Base-by-base conservation (phyloP, 2,329 filamentous ascomycete genomes). In the Metarhizium guizhouense region DNA sequence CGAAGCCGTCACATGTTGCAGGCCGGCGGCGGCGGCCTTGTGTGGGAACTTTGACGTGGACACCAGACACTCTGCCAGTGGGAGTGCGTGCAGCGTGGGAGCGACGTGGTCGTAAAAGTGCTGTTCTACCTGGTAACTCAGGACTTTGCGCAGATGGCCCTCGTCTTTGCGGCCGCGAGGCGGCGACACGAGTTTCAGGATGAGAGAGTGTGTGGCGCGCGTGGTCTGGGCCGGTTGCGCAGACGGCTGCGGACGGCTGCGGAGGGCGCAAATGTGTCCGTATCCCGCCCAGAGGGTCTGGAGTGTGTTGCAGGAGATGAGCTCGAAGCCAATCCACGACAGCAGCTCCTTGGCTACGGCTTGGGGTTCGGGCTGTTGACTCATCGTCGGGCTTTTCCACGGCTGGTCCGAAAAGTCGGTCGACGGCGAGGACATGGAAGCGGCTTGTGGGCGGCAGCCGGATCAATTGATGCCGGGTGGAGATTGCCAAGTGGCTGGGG, bases 51-150 rank as follows among this genome's bases (percentile, higher is more conserved):
- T 60, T 30, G 66, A 63, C 3, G 72, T 79, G 29, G 72, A 81
- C 0, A 71, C 73, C 2, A 83, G 56, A 40, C 77, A 82, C 20
- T 71, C 67, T 0, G 82, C 79, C 1, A 84, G 76, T 0, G 75
- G 72, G 1, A 80, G 64, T 0, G 70, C 64, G 0, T 69, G 63
- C 2, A 87, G 65, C 0, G 63, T 64, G 0, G 81, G 78, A 0
- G 80, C 81, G 11, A 87, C 66, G 2, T 77, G 65, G 2, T 70
- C 71, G 64, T 88, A 88, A 60, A 88, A 88, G 60, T 78, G 78
- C 62, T 85, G 83, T 66, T 88, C 85, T 3, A 86, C 81, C 49
- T 83, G 75, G 60, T 88, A 88, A 63, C 82, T 86, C 32, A 87
- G 66, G 57, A 87, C 77, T 63, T 88, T 88, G 6, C 85, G 77